These are phyloP conservation scores for Phialocephala subalpina DNA, from an alignment of 2,329 filamentous ascomycete species.

Conservation along the genomic window DNA sequence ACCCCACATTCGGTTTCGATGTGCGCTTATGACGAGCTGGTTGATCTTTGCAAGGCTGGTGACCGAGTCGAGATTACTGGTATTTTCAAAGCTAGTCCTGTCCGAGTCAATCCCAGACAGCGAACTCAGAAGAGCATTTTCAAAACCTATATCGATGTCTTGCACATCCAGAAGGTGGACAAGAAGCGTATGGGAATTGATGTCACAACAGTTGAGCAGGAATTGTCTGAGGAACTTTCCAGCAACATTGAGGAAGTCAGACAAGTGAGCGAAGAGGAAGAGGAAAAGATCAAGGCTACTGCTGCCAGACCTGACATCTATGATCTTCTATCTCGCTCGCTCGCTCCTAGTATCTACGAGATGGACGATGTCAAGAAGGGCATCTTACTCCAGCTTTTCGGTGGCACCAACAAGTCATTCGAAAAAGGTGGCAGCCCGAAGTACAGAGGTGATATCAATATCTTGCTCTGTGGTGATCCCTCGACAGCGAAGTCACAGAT, in stretches of 20 bases:
- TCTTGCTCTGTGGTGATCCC: conserved; percentile 95
- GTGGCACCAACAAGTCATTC: conserved; percentile 97
- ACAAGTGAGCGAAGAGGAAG: conserved; percentile 85
- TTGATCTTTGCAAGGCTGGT: conserved; percentile 97
- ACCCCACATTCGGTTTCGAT: conserved; percentile 97
- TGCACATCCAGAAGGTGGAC: conserved; percentile 97
- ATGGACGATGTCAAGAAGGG: conserved; percentile 99
- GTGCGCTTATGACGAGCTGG: conserved; percentile 95
- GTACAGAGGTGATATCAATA: conserved; percentile 97
- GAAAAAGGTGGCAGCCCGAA: conserved; percentile 94
- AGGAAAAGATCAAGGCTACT: conserved; percentile 85
- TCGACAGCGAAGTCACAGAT: conserved; percentile 97
- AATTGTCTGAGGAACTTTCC: conserved; percentile 67
- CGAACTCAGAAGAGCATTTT: conserved; percentile 93
- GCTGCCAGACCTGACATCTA: conserved; percentile 87
- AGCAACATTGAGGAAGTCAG: conserved; percentile 83
- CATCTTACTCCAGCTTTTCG: conserved; percentile 94
- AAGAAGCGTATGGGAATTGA: conserved; percentile 94
- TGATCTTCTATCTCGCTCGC: conserved; percentile 86
- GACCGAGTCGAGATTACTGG: conserved; percentile 95
- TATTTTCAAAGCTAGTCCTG: conserved; percentile 94
- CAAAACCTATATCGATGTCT: conserved; percentile 96
- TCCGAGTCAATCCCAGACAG: conserved; percentile 93
- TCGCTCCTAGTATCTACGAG: conserved; percentile 96
- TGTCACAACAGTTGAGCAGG: conserved; percentile 83